Percentiles rank a stretch among this genome's conserved stretches.
Evolutionary conservation across 1,139 yeast species (phyloP).

Genomic region (Candida sanyaensis): DNA sequence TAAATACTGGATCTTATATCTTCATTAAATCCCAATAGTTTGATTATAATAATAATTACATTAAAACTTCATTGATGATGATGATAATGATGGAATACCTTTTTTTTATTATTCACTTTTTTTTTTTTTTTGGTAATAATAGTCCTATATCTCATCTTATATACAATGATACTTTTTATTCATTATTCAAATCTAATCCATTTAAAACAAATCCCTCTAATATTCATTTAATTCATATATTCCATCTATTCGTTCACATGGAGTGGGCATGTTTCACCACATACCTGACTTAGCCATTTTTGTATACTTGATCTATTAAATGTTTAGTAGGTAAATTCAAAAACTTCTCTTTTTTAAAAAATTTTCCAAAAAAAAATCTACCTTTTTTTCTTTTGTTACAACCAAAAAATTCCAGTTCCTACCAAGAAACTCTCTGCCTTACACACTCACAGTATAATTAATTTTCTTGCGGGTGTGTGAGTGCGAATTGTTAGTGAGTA

Average conservation of each 20-base stretch:
- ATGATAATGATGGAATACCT: no score
- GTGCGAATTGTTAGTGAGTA: no score
- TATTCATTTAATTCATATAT: not conserved
- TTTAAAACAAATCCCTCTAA: not conserved
- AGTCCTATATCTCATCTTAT: not conserved
- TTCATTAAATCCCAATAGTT: no score
- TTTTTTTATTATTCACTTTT: no score
- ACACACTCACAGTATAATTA: not conserved
- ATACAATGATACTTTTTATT: not conserved
- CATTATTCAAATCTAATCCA: not conserved
- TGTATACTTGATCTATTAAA: slow-evolving; percentile 17
- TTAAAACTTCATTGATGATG: no score
- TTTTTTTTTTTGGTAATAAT: no score
- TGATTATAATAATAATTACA: no score
- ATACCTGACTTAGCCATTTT: slow-evolving; percentile 67
- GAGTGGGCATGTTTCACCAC: slow-evolving; percentile 22
- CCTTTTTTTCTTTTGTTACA: slow-evolving; percentile 1
- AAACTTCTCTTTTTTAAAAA: slow-evolving; percentile 8
- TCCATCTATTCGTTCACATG: not conserved
- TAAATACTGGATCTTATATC: no score
- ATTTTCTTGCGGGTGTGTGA: no score
- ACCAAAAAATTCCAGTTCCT: not conserved
- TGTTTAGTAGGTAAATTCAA: not conserved
- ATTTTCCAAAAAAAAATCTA: slow-evolving; percentile 8
- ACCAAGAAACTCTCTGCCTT: not conserved